Evolutionary conservation across 2,329 filamentous ascomycete genomes (phyloP), one percentile per base, ranked within the genome.

Genomic region (Ophiognomonia clavigignenti-juglandacearum): DNA sequence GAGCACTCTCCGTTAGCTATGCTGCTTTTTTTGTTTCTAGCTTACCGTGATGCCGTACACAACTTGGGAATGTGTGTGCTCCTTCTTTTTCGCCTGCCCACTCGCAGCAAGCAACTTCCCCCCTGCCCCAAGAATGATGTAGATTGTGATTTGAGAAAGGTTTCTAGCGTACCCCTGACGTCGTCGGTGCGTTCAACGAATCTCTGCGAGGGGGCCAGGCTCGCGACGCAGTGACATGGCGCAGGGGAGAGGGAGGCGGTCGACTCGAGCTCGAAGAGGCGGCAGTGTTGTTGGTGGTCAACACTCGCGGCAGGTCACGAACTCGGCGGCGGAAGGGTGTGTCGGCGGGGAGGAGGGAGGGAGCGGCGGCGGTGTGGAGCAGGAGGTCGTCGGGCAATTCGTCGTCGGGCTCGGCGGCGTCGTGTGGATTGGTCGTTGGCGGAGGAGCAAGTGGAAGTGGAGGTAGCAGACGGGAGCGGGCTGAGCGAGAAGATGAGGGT

Each of bases 261-360:
- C 41, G 19, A 29, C 26, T 44, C 36, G 48, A 26, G 39, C 14
- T n/a, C n/a, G n/a, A n/a, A n/a, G n/a, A n/a, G n/a, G n/a, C n/a
- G n/a, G n/a, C n/a, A n/a, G n/a, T n/a, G n/a, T n/a, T n/a, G n/a
- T n/a, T n/a, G n/a, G n/a, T 41, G 34, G 24, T 32, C 29, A 40
- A 41, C 27, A 32, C 44, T 26, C 29, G 32, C 31, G 47, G 45
- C n/a, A 47, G 62, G 44, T 60, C 57, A 36, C 59, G 56, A 48
- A 63, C 60, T 31, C 62, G 69, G 56, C 71, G 69, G 63, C 77
- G 75, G 60, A 78, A 77, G 24, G 73, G 73, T 54, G 78, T 75
- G 68, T 80, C 73, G 58, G 75, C 64, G 51, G 79, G 74, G 50
- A 74, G 6, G 24, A 10, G 6, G 24, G 24, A 10, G 24, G 6